A percentile compares a stretch with the other conserved stretches of the same genome.
These are phyloP conservation scores for Coemansia sp. DNA, from an alignment of 371 early-diverging fungal species.

Conservation along the genomic window DNA sequence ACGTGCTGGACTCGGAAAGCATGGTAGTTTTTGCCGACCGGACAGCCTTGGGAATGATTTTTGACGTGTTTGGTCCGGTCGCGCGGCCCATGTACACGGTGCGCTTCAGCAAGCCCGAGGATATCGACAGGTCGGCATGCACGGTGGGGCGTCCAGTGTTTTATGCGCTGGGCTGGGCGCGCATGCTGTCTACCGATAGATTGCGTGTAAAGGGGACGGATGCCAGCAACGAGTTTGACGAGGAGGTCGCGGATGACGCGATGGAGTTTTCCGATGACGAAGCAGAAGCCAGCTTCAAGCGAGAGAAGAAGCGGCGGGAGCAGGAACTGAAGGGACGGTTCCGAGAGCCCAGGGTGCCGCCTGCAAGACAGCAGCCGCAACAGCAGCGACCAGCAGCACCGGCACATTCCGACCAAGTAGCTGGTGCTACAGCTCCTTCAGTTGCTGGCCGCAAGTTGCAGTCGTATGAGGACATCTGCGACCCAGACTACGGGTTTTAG, in stretches of 20 bases:
- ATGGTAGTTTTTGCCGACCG: conserved; percentile 70
- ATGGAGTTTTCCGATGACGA: conserved; percentile 72
- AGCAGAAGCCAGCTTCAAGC: conserved; percentile 43
- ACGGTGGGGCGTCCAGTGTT: conserved; percentile 62
- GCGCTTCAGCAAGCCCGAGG: conserved; percentile 64
- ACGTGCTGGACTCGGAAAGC: conserved; percentile 77
- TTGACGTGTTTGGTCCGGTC: conserved; percentile 95
- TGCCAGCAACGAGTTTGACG: conserved; percentile 90
- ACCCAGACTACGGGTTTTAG: conserved; percentile 40
- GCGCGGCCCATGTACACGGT: conserved; percentile 79
- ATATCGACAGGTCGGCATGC: conserved; percentile 56
- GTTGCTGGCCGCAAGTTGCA: conserved; percentile 34
- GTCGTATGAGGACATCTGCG: conserved; percentile 41
- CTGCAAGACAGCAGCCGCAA: neutral
- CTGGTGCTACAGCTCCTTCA: neutral
- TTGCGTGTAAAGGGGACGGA: conserved; percentile 80
- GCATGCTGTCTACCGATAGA: conserved; percentile 65
- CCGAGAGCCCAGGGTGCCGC: neutral
- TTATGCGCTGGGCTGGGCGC: conserved; percentile 63
- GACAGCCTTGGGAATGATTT: conserved; percentile 70
- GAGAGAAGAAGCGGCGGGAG: conserved; percentile 8
- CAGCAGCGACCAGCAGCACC: neutral
- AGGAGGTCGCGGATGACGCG: conserved; percentile 79
- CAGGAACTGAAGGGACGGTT: neutral
- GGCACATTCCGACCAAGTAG: neutral